A percentile compares a stretch with the other conserved stretches of the same genome.
Conservation (phyloP, 2,329 filamentous ascomycete species). For the Hymenotorrendiella dingleyae region DNA sequence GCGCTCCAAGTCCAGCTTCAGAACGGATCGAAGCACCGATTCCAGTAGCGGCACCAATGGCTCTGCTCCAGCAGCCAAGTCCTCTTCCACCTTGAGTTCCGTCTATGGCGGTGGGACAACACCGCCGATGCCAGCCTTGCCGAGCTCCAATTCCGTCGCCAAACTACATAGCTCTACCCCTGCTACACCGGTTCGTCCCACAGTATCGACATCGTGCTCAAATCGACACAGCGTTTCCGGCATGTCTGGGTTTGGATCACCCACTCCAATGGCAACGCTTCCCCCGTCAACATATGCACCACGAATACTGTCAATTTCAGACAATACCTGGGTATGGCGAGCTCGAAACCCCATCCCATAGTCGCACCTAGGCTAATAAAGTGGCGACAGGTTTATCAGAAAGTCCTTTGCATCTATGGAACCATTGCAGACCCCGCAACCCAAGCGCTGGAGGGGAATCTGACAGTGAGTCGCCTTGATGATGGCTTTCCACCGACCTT, state of each 20-base stretch:
- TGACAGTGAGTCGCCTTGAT: slow-evolving; percentile 77
- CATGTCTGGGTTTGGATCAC: slow-evolving; percentile 53
- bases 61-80: slow-evolving; percentile 44
- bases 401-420: slow-evolving; percentile 75
- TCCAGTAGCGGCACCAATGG: slow-evolving; percentile 47
- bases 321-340: slow-evolving; percentile 80
- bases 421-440: slow-evolving; percentile 68
- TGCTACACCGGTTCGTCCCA: slow-evolving; percentile 41
- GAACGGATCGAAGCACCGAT: slow-evolving; percentile 56
- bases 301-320: slow-evolving; percentile 68
- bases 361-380: no score
- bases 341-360: no score
- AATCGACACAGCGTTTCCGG: slow-evolving; percentile 61
- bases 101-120: slow-evolving; percentile 48
- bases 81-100: slow-evolving; percentile 56
- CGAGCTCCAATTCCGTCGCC: slow-evolving; percentile 48
- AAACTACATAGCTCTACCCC: slow-evolving; percentile 50
- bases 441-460: slow-evolving; percentile 66
- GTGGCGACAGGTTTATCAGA: slow-evolving; percentile 79
- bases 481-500: slow-evolving; percentile 75
- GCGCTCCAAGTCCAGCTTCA: slow-evolving; percentile 70
- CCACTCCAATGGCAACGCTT: slow-evolving; percentile 48
- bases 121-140: slow-evolving; percentile 34
- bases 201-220: slow-evolving; percentile 32
- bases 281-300: slow-evolving; percentile 77